A percentile compares a stretch with the other conserved stretches of the same genome.
These are phyloP conservation scores for Penicillium coffeae DNA, from an alignment of 495 filamentous ascomycete species.

Conservation along the genomic window DNA sequence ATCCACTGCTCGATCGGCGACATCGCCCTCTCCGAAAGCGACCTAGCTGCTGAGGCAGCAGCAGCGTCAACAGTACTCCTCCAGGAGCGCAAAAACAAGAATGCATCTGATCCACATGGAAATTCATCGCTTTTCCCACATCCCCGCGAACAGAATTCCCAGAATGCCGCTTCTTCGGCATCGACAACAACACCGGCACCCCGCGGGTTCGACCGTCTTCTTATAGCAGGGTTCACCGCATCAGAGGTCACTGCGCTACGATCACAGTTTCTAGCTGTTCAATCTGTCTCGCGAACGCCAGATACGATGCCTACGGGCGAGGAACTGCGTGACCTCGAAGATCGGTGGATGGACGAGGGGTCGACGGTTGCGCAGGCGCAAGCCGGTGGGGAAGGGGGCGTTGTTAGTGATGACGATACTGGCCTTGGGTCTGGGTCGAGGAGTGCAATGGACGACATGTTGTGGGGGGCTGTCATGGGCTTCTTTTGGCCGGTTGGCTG, in stretches of 20 bases:
- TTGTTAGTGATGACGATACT: constrained; percentile 49
- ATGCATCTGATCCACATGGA: constrained; percentile 2
- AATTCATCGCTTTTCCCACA: not conserved
- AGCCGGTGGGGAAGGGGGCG: constrained; percentile 32
- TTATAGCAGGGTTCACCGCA: constrained; percentile 72
- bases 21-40: constrained; percentile 54
- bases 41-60: constrained; percentile 65
- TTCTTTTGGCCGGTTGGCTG: constrained; percentile 93
- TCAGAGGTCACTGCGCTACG: constrained; percentile 78
- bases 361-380: constrained; percentile 39
- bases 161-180: constrained; percentile 9
- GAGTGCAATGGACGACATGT: constrained; percentile 71
- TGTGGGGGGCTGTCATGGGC: constrained; percentile 82
- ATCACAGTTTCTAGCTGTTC: constrained; percentile 77
- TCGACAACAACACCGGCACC: constrained; percentile 58
- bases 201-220: constrained; percentile 83
- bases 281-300: constrained; percentile 71
- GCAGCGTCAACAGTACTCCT: constrained; percentile 37
- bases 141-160: not conserved
- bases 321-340: constrained; percentile 66
- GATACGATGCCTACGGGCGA: constrained; percentile 74
- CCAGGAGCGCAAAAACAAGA: constrained; percentile 14
- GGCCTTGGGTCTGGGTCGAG: constrained; percentile 42
- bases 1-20: constrained; percentile 87
- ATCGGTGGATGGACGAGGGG: constrained; percentile 86